Conservation (phyloP, 2,329 filamentous ascomycete species). For the Podosphaera fusca region DNA sequence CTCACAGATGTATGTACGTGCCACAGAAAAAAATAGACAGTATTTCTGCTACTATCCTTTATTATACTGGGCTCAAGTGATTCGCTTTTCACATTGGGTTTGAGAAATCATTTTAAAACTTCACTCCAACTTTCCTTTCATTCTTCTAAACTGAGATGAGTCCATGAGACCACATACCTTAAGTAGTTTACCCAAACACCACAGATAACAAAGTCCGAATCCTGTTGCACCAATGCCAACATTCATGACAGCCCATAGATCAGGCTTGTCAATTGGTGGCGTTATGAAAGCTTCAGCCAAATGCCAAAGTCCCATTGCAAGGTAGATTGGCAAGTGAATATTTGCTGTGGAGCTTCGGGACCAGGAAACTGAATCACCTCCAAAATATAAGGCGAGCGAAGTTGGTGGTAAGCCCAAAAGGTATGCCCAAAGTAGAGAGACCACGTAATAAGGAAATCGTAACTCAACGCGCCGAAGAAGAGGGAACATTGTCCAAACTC, state of each 20-base stretch:
- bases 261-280: constrained; percentile 58
- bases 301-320: constrained; percentile 64
- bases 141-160: constrained; percentile 7
- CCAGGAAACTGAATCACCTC: constrained; percentile 23
- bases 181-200: constrained; percentile 54
- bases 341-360: constrained; percentile 35
- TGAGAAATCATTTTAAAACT: too few relatives aligned
- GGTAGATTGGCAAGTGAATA: constrained; percentile 55
- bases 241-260: constrained; percentile 85
- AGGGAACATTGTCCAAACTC: constrained; percentile 83
- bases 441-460: constrained; percentile 58
- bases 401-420: constrained; percentile 69
- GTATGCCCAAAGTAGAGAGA: constrained; percentile 78
- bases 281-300: constrained; percentile 41
- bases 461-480: constrained; percentile 69
- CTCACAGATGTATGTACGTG: too few relatives aligned
- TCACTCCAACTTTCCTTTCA: constrained; percentile 7
- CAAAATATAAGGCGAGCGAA: constrained; percentile 44
- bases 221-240: constrained; percentile 67
- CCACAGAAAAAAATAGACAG: too few relatives aligned
- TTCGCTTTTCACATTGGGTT: too few relatives aligned
- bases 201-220: constrained; percentile 71
- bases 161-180: constrained; percentile 25
- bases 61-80: too few relatives aligned
- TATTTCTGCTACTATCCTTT: too few relatives aligned